Percentiles rank a stretch among this genome's conserved stretches.
Evolutionary conservation across 78 protist genomes (phyloP).

Genomic region (Dictyostelium brefeldianum): DNA sequence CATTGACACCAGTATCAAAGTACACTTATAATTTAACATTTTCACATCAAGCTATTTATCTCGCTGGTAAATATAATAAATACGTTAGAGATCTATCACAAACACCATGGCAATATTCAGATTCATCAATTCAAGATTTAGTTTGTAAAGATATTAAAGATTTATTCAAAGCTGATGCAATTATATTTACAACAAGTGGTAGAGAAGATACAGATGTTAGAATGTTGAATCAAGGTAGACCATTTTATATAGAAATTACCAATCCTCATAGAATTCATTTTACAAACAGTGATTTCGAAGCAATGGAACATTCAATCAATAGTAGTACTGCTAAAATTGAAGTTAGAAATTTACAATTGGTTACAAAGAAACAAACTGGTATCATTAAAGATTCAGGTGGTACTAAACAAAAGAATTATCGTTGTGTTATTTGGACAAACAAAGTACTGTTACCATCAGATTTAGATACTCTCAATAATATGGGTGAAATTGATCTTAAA

Average conservation of each 20-base stretch:
- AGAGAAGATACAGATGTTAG: constrained; percentile 96
- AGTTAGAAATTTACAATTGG: constrained; percentile 75
- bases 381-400: constrained; percentile 75
- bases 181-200: constrained; percentile 77
- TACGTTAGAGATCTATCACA: constrained; percentile 45
- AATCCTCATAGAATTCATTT: constrained; percentile 55
- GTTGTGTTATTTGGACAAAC: constrained; percentile 81
- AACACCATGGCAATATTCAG: constrained; percentile 39
- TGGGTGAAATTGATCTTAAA: constrained; percentile 11
- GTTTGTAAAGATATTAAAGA: constrained; percentile 22
- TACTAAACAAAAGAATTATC: constrained; percentile 85
- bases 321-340: constrained; percentile 12
- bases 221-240: constrained; percentile 95
- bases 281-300: constrained; percentile 32
- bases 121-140: neutral
- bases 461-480: neutral
- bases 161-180: neutral
- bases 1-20: neutral
- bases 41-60: constrained; percentile 35
- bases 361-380: constrained; percentile 63
- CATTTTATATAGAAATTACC: constrained; percentile 88
- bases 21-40: neutral
- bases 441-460: constrained; percentile 13
- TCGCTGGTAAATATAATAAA: constrained; percentile 69
- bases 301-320: constrained; percentile 4